These are phyloP conservation scores for Solanum chacoense DNA, from an alignment of 305 asterid genomes.

Conservation along the genomic window DNA sequence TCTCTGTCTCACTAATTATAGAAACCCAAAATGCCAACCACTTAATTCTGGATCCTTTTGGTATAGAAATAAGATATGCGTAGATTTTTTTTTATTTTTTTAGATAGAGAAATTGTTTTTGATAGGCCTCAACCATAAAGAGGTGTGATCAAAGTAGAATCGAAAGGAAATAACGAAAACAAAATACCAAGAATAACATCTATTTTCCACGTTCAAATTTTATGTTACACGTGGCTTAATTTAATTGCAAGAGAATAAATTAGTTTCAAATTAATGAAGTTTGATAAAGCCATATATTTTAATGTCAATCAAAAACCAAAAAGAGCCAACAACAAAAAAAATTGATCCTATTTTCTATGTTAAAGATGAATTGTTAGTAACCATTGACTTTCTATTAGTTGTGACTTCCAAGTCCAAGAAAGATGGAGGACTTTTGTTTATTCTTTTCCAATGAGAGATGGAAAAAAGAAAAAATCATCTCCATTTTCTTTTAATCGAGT, in stretches of 20 bases:
- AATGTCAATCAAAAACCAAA: background rate
- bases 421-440: slow-evolving; percentile 2
- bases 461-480: no score
- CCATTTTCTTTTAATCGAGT: background rate
- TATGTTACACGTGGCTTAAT: background rate
- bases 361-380: background rate
- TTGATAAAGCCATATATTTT: background rate
- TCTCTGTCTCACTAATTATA: slow-evolving; percentile 2
- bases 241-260: background rate
- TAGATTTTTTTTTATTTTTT: no score
- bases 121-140: background rate
- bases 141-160: no score
- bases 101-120: background rate
- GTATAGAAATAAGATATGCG: background rate
- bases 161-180: no score
- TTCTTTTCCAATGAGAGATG: slow-evolving; percentile 1
- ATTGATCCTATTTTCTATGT: background rate
- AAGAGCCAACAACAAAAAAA: background rate
- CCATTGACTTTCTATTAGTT: slow-evolving; percentile 10
- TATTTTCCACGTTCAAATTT: background rate
- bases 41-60: background rate
- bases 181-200: background rate
- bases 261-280: background rate
- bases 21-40: background rate
- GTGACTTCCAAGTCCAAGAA: slow-evolving; percentile 13